Conservation (phyloP, 352 stramenopile species). For the Globisporangium polare region DNA sequence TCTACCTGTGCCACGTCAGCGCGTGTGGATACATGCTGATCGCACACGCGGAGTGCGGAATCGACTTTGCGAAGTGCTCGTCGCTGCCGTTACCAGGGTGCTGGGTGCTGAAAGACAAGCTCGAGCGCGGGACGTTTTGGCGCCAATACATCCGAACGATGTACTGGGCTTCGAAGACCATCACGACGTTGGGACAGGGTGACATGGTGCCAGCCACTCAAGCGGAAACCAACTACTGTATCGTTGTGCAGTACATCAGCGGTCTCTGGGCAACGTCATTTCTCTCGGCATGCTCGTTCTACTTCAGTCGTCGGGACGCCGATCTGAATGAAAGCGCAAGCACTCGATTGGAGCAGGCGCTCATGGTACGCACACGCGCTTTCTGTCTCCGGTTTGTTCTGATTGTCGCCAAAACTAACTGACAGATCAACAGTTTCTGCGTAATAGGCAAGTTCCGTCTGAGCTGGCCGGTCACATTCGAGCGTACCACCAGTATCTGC, state of each 20-base stretch:
- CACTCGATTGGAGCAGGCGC: conserved; percentile 20
- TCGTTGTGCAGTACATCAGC: conserved; percentile 22
- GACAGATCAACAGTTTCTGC: conserved; percentile 10
- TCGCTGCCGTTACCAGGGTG: conserved; percentile 13
- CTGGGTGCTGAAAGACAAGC: conserved; percentile 22
- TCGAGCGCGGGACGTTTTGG: conserved; percentile 16
- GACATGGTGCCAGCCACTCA: conserved; percentile 19
- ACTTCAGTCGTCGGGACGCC: conserved; percentile 20
- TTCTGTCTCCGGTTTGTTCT: background rate
- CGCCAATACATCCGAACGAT: conserved; percentile 23
- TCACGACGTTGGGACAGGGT: conserved; percentile 24
- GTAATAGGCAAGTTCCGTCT: conserved; percentile 9
- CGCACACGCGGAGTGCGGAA: conserved; percentile 19
- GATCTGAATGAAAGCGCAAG: conserved; percentile 16
- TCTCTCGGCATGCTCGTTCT: conserved; percentile 23
- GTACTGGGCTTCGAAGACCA: conserved; percentile 27
- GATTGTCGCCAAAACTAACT: background rate
- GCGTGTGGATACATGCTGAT: conserved; percentile 26
- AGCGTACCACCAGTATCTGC: conserved; percentile 21
- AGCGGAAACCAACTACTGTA: conserved; percentile 21
- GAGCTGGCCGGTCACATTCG: conserved; percentile 17
- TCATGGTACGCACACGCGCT: conserved; percentile 11
- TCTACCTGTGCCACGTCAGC: conserved; percentile 22
- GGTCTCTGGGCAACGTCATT: conserved; percentile 24
- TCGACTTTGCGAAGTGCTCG: conserved; percentile 17